These are phyloP conservation scores for Tylopilus rubrobrunneus DNA, from an alignment of 768 basidiomycete species.

Conservation along the genomic window DNA sequence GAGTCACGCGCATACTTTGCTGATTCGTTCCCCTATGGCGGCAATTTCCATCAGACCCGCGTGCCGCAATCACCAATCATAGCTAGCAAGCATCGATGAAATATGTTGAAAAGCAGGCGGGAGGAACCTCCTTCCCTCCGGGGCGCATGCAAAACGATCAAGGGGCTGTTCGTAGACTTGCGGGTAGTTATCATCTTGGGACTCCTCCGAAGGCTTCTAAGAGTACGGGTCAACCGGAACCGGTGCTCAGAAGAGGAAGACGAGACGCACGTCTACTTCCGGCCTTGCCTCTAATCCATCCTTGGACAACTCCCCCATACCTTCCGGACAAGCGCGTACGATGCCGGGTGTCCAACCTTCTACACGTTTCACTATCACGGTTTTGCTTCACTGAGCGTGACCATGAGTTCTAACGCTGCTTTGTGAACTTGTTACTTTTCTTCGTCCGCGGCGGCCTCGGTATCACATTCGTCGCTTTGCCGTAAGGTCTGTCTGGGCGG, in stretches of 20 bases:
- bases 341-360: conserved; percentile 63
- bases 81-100: conserved; percentile 37
- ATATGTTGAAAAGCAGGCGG: conserved; percentile 81
- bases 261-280: conserved; percentile 62
- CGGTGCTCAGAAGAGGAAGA: conserved; percentile 9
- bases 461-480: conserved; percentile 27
- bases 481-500: conserved; percentile 31
- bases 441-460: conserved; percentile 50
- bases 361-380: conserved; percentile 65
- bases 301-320: conserved; percentile 75
- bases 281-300: conserved; percentile 60
- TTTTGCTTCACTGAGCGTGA: conserved; percentile 72
- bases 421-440: conserved; percentile 69
- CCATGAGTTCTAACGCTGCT: conserved; percentile 78
- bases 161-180: conserved; percentile 80
- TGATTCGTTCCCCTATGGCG: conserved; percentile 80
- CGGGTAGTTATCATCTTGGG: conserved; percentile 59
- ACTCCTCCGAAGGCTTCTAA: conserved; percentile 57
- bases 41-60: conserved; percentile 87
- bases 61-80: conserved; percentile 83
- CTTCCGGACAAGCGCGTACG: conserved; percentile 66
- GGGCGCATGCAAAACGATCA: conserved; percentile 75
- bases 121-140: conserved; percentile 72
- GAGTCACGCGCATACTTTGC: conserved; percentile 41
- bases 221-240: background rate